Evolutionary conservation across 495 filamentous ascomycete species (phyloP).

Genomic region (Patellaria atrata): DNA sequence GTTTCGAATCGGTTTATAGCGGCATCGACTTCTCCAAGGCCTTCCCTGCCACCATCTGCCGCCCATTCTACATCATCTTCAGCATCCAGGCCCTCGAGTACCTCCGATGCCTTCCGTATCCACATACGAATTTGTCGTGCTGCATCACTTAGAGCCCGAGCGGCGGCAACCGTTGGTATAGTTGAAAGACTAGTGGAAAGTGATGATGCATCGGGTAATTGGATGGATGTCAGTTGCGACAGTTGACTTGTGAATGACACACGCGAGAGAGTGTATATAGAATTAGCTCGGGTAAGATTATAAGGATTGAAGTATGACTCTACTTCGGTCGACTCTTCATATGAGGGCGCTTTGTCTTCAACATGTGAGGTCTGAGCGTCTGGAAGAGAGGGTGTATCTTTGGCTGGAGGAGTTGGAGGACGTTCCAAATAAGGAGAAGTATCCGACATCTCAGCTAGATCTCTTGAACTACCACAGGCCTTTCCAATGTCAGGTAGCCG

Average conservation of each 20-base stretch:
- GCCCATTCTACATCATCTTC: slow-evolving; percentile 98
- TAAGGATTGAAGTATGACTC: slow-evolving; percentile 39
- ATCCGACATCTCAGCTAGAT: too few species aligned
- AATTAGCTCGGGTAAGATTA: slow-evolving; percentile 45
- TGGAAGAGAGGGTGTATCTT: slow-evolving; percentile 33
- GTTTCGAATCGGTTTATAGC: slow-evolving; percentile 75
- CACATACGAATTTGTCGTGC: slow-evolving; percentile 84
- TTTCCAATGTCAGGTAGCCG: slow-evolving; percentile 48
- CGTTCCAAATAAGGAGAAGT: slow-evolving; percentile 1
- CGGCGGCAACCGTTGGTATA: slow-evolving; percentile 63
- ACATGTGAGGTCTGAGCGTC: slow-evolving; percentile 29
- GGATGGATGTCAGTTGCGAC: slow-evolving; percentile 69
- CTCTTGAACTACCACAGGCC: slow-evolving; percentile 31
- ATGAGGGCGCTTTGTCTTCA: too few species aligned
- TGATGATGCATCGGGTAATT: slow-evolving; percentile 66
- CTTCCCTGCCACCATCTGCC: slow-evolving; percentile 78
- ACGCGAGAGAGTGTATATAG: slow-evolving; percentile 78
- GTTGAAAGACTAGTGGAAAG: slow-evolving; percentile 67
- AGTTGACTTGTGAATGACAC: slow-evolving; percentile 85
- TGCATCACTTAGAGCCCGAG: slow-evolving; percentile 59
- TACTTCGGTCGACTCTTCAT: slow-evolving; percentile 29
- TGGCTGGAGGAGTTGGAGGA: slow-evolving; percentile 22
- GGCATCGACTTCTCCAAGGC: slow-evolving; percentile 74
- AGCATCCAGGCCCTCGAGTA: slow-evolving; percentile 69
- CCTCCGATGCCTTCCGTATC: slow-evolving; percentile 80